Base-by-base conservation (phyloP, 1,139 yeast genomes). In the Diutina scorzettiae region DNA sequence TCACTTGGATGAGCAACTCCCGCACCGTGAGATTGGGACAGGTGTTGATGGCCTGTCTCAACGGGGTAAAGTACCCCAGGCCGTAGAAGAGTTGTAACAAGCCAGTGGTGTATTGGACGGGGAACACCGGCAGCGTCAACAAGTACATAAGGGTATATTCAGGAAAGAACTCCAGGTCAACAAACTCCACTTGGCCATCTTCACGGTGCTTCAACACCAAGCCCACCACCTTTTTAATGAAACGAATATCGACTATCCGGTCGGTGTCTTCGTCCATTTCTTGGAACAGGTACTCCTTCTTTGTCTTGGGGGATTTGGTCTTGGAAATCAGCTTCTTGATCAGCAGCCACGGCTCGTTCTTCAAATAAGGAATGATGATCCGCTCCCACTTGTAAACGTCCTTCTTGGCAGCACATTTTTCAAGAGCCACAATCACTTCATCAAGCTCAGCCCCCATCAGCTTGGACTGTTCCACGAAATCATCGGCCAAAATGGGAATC, bases 81-180 rank as follows among this genome's bases (percentile, higher is more conserved):
- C 51, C 49, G 36, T 55, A 51, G 32, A 86, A 66, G 41, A 71
- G 66, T 7, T 60, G 51, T 41, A 84, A 58, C 41, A 89, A 59
- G 1, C 78, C 80, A 2, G 63, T 62, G 5, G 84, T 66, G 50
- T 66, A 73, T 19, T 67, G 62, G 4, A 67, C 61, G 8, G 96
- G 96, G 59, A 81, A 86, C 28, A 85, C 62, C 20, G 96, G 96
- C 60, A 86, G 95, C 2, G 95, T 84, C 47, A 89, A 66, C 34
- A 87, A 66, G 55, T 85, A 89, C 5, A 82, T 73, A 44, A 85
- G 59, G 2, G 87, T 69, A 41, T 63, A 63, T 51, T 81, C 79
- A 39, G 91, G 81, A 29, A 73, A 50, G 43, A 64, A 65, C 17
- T 51, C 54, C 11, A 48, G 47, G 36, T 55, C 47, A 8, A 46